Percentiles rank a stretch among this genome's conserved stretches.
phyloP scores from a whole-genome alignment of 192 early-diverging fungal species.

The Coemansia sp. region DNA sequence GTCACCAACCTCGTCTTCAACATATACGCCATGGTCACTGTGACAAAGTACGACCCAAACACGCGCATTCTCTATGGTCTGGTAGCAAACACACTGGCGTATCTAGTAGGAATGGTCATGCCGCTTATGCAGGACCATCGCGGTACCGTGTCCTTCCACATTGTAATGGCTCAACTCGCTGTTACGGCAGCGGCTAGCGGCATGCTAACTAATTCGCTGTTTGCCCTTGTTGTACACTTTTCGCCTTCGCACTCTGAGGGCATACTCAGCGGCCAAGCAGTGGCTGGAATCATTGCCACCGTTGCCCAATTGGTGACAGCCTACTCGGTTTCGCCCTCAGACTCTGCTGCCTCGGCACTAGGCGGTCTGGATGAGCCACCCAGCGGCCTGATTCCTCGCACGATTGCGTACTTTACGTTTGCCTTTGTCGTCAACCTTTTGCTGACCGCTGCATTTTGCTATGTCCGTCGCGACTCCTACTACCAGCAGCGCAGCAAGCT shows the following conservation, averaged over 20 bases:
- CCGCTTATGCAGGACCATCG: constrained; percentile 55
- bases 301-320: constrained; percentile 68
- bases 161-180: constrained; percentile 63
- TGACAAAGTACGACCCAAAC: constrained; percentile 45
- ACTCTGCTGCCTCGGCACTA: not conserved
- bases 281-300: constrained; percentile 71
- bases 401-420: constrained; percentile 55
- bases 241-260: constrained; percentile 71
- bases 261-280: constrained; percentile 68
- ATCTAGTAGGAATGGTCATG: constrained; percentile 59
- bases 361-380: not conserved
- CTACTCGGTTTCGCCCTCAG: constrained; percentile 34
- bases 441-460: constrained; percentile 37
- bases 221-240: constrained; percentile 74
- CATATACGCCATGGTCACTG: constrained; percentile 56
- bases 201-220: constrained; percentile 67
- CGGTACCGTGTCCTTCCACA: constrained; percentile 66
- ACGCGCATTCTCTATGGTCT: constrained; percentile 57
- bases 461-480: constrained; percentile 37
- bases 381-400: constrained; percentile 30
- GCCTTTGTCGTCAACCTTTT: constrained; percentile 37
- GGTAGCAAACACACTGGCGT: constrained; percentile 57
- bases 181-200: constrained; percentile 65
- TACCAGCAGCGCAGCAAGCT: constrained; percentile 48
- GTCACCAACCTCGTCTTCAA: constrained; percentile 63